Conservation (phyloP, 2,329 filamentous ascomycete genomes). For the Aureobasidium musti region DNA sequence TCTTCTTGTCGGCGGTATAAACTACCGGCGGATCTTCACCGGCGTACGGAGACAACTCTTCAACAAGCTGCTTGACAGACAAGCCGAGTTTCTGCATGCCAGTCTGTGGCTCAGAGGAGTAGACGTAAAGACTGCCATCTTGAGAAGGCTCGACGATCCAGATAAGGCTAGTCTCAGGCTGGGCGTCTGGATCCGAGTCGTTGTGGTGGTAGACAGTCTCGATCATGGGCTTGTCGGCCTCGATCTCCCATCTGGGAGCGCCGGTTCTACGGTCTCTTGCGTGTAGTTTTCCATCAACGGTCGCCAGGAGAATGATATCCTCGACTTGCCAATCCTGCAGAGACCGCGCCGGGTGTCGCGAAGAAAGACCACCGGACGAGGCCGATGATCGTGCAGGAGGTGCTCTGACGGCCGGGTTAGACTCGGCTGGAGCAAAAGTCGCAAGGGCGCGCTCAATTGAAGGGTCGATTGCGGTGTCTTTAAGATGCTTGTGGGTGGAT, state of each 20-base stretch:
- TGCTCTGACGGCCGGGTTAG: constrained; percentile 83
- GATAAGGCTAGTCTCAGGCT: constrained; percentile 71
- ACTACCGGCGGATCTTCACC: constrained; percentile 75
- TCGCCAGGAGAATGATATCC: constrained; percentile 99
- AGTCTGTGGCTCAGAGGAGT: constrained; percentile 65
- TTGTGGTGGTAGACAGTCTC: constrained; percentile 78
- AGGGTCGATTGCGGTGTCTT: constrained; percentile 38
- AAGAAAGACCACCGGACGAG: constrained; percentile 62
- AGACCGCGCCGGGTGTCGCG: constrained; percentile 92
- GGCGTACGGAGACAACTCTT: constrained; percentile 75
- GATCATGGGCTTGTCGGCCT: constrained; percentile 83
- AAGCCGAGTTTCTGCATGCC: constrained; percentile 67
- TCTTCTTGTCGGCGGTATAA: constrained; percentile 90
- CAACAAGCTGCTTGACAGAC: constrained; percentile 85
- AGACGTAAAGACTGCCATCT: constrained; percentile 84
- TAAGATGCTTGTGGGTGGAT: constrained; percentile 33
- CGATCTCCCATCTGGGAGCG: constrained; percentile 79
- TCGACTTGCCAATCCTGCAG: constrained; percentile 99
- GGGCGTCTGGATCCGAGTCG: constrained; percentile 64
- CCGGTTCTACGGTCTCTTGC: constrained; percentile 87
- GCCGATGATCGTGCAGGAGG: constrained; percentile 66
- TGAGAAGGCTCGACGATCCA: constrained; percentile 94
- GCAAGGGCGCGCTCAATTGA: constrained; percentile 88
- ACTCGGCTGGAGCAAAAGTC: constrained; percentile 90
- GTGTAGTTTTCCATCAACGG: constrained; percentile 95